Base-by-base conservation (phyloP, 805 yeast species). In the Teunomyces panamensis region DNA sequence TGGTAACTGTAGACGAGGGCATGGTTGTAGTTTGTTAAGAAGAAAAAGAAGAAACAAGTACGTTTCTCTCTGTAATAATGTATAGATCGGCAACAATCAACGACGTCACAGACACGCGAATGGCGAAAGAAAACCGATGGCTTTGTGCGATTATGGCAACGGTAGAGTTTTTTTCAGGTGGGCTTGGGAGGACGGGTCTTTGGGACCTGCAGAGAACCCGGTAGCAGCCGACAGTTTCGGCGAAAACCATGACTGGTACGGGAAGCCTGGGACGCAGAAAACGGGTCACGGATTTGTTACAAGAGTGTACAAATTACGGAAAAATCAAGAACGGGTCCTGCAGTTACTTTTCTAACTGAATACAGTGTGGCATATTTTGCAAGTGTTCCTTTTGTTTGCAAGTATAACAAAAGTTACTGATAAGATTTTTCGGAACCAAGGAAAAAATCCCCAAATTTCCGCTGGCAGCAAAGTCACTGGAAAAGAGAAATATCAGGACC, bases 1-100 rank as follows among this genome's bases (percentile, higher is more conserved):
- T 64, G 10, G 85, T 60, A 9, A 60, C 60, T 37, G 29, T 39
- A 5, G 24, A 20, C 24, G 24, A 20, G 27, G 27, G 17, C 34
- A 39, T 39, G 17, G n/a, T 30, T 11, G 10, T 29, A 16, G 27
- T 28, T 13, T n/a, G 43, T 9, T 13, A 9, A n/a, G 10, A 16
- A 36, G 16, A 16, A 13, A 36, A 9, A n/a, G 10, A 16, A 36
- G 16, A 16, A 13, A 36, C 11, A 13, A 36, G 39, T 5, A 16
- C 27, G 39, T 24, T 36, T 20, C 9, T 4, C 13, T 14, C 24
- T 36, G n/a, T 11, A 16, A 16, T 8, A 20, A 36, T 8, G 20
- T 17, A 28, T 10, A 26, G 29, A 39, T 39, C 34, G 43, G 16
- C 32, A 13, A 32, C 34, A 39, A 28, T 28, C 43, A 30, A 39